These are phyloP conservation scores for Wickerhamiella domercqiae DNA, from an alignment of 805 yeast genomes.

Conservation along the genomic window DNA sequence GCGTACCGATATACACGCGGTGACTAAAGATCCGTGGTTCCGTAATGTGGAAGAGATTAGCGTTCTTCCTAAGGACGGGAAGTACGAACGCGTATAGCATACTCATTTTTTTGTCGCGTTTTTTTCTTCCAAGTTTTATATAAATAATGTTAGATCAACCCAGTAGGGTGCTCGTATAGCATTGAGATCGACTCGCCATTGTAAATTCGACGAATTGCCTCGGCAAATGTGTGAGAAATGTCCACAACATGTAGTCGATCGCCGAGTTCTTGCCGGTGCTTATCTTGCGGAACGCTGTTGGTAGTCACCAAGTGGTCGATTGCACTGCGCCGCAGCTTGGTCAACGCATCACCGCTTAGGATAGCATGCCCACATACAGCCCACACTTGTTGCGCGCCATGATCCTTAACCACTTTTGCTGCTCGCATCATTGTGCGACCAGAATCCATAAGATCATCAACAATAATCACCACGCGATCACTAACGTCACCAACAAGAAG, in stretches of 20 bases:
- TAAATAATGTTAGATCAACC: constrained; percentile 1
- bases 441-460: constrained; percentile 91
- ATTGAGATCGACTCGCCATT: constrained; percentile 93
- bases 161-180: constrained; percentile 62
- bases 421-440: constrained; percentile 85
- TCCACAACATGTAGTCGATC: constrained; percentile 67
- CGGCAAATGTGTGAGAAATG: constrained; percentile 78
- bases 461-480: constrained; percentile 70
- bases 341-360: constrained; percentile 80
- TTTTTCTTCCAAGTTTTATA: background rate
- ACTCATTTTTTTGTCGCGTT: background rate
- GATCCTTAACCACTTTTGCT: constrained; percentile 78
- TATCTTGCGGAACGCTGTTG: constrained; percentile 76
- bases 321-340: constrained; percentile 46
- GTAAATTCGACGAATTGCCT: constrained; percentile 88
- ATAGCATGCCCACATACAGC: constrained; percentile 88
- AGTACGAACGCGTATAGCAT: background rate
- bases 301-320: constrained; percentile 82
- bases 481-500: constrained; percentile 94
- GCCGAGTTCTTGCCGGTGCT: constrained; percentile 37
- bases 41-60: constrained; percentile 29
- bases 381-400: constrained; percentile 76
- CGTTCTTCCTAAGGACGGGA: constrained; percentile 11
- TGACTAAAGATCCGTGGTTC: constrained; percentile 45
- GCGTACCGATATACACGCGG: constrained; percentile 44